Conservation (phyloP, 768 basidiomycete genomes). For the Paxillus rubicundulus region DNA sequence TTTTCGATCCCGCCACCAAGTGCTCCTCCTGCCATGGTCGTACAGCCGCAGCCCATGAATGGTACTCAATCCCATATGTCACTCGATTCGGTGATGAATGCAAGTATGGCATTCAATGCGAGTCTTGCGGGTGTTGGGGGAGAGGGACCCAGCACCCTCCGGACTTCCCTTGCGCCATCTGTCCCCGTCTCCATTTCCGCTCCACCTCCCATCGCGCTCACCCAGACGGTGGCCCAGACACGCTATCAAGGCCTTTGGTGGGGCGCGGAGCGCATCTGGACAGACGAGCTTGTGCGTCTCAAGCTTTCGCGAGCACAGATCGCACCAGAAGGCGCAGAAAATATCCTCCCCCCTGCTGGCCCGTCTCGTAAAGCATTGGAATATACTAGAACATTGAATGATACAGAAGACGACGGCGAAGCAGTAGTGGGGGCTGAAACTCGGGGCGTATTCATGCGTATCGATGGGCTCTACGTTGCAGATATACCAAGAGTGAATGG, state of each 20-base stretch:
- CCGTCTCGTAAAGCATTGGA: conserved; percentile 38
- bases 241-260: conserved; percentile 85
- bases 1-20: conserved; percentile 38
- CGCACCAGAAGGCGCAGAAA: conserved; percentile 60
- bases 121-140: conserved; percentile 15
- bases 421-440: conserved; percentile 23
- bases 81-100: conserved; percentile 45
- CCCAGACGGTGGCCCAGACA: conserved; percentile 44
- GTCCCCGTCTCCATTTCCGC: conserved; percentile 11
- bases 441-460: conserved; percentile 69
- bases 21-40: conserved; percentile 9
- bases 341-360: conserved; percentile 62
- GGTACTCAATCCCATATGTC: conserved; percentile 20
- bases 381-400: conserved; percentile 20
- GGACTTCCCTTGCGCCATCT: not conserved
- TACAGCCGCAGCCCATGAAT: conserved; percentile 2
- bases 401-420: conserved; percentile 5
- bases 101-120: conserved; percentile 44
- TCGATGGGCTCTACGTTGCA: conserved; percentile 64
- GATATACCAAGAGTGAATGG: conserved; percentile 48
- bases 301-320: conserved; percentile 65
- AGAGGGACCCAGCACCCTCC: conserved; percentile 8
- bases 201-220: conserved; percentile 16
- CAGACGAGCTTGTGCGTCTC: conserved; percentile 78
- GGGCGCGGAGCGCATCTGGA: conserved; percentile 88